Conservation (phyloP, 495 filamentous ascomycete genomes). For the Hypomontagnella submonticulosa region DNA sequence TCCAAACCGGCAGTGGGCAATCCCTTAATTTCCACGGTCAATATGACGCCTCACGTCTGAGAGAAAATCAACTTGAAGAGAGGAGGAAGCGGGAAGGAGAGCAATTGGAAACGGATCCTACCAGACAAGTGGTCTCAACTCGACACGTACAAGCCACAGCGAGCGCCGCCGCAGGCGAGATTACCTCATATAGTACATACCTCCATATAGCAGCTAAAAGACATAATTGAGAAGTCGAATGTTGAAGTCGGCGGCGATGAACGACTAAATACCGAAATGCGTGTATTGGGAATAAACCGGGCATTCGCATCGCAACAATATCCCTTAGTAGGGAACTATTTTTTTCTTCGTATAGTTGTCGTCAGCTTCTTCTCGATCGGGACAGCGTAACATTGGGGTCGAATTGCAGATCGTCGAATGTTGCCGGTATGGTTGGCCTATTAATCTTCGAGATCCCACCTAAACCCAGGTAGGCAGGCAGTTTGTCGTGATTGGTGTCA, state of each 20-base stretch:
- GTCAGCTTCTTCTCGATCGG: slow-evolving; percentile 8
- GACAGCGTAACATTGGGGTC: slow-evolving; percentile 23
- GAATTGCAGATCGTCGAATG: slow-evolving; percentile 14
- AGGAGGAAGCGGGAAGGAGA: neutral
- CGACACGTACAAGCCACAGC: neutral
- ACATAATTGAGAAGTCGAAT: neutral
- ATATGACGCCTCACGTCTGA: neutral
- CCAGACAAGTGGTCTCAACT: neutral
- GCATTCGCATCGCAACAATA: too few species aligned
- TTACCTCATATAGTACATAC: too few species aligned
- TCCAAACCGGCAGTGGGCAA: neutral
- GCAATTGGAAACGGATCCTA: slow-evolving; percentile 4
- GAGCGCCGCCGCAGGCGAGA: neutral
- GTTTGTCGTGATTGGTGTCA: slow-evolving; percentile 5
- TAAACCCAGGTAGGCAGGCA: slow-evolving; percentile 19
- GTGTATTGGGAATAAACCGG: neutral
- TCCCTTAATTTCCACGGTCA: slow-evolving; percentile 8
- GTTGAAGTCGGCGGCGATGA: neutral
- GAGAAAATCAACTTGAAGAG: neutral
- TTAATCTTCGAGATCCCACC: neutral
- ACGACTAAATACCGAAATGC: slow-evolving; percentile 1
- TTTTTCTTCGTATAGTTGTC: neutral
- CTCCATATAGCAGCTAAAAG: neutral
- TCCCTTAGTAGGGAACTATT: neutral
- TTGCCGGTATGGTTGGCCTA: neutral